Percentiles rank a stretch among this genome's conserved stretches.
Evolutionary conservation across 1,139 yeast species (phyloP).

Genomic region (Sugiyamaella neomexicana): DNA sequence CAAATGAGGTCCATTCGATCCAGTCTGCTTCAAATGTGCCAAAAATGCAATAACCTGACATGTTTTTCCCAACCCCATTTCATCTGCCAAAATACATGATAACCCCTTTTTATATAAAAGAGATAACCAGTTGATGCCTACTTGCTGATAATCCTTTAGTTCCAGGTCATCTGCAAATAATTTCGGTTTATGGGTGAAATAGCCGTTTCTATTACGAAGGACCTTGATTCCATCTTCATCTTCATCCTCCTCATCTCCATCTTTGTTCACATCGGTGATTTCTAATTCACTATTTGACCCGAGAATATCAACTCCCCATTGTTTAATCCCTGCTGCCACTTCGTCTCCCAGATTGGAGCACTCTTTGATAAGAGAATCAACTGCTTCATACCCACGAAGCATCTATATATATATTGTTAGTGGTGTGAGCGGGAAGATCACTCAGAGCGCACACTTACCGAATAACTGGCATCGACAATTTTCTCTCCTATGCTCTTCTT

Average conservation of each 20-base stretch:
- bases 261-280: conserved; percentile 28
- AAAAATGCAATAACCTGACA: conserved; percentile 94
- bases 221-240: conserved; percentile 30
- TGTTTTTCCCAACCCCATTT: conserved; percentile 96
- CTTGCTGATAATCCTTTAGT: conserved; percentile 87
- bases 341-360: conserved; percentile 76
- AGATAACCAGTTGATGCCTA: conserved; percentile 92
- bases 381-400: conserved; percentile 87
- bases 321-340: conserved; percentile 68
- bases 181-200: conserved; percentile 70
- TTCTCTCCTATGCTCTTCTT: conserved; percentile 70
- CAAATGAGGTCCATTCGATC: conserved; percentile 62
- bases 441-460: conserved; percentile 5
- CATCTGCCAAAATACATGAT: conserved; percentile 95
- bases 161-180: conserved; percentile 62
- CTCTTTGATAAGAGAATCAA: conserved; percentile 79
- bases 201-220: conserved; percentile 43
- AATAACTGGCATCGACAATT: conserved; percentile 66
- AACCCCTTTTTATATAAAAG: conserved; percentile 72
- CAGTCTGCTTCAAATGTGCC: conserved; percentile 72
- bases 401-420: conserved; percentile 43
- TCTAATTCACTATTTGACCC: conserved; percentile 48
- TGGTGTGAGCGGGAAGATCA: neutral
- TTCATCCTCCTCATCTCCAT: conserved; percentile 23
- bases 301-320: conserved; percentile 81